phyloP scores from a whole-genome alignment of 306 rosid genomes.

The Acmispon strigosus region DNA sequence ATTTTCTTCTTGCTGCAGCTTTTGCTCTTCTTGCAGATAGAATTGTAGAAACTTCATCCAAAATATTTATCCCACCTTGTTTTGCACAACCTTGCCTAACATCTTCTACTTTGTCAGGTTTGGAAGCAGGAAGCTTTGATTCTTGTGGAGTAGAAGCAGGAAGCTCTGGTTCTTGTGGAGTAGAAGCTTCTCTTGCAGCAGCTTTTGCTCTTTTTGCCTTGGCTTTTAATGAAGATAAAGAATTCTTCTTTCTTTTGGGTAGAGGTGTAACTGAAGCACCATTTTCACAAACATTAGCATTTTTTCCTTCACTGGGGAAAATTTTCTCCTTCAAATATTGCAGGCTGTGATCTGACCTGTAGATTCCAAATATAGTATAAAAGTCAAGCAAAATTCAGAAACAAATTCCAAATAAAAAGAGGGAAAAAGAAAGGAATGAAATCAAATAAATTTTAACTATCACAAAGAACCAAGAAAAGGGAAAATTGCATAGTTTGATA shows the following conservation, averaged over 20 bases:
- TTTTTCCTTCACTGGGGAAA: constrained; percentile 17
- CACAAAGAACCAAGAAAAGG: not conserved
- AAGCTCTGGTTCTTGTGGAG: constrained; percentile 1
- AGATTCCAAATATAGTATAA: not conserved
- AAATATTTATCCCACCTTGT: not conserved
- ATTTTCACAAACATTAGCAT: not conserved
- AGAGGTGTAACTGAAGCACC: constrained; percentile 5
- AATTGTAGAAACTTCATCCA: constrained; percentile 1
- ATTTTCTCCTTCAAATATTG: constrained; percentile 36
- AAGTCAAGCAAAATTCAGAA: not conserved
- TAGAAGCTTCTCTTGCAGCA: constrained; percentile 1
- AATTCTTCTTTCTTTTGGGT: constrained; percentile 24
- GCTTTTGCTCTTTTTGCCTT: constrained; percentile 22
- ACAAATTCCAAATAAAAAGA: not conserved
- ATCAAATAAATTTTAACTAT: not conserved
- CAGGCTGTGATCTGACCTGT: constrained; percentile 41
- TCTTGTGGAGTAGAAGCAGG: not conserved
- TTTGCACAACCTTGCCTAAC: constrained; percentile 14
- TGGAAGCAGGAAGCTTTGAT: not conserved
- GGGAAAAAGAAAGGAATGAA: not conserved
- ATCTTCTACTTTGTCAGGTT: constrained; percentile 8
- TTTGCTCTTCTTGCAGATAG: constrained; percentile 34
- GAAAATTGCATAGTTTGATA: too few species aligned
- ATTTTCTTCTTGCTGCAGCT: constrained; percentile 28
- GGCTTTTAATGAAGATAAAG: constrained; percentile 19